These are phyloP conservation scores for Myochromella boudieri DNA, from an alignment of 768 basidiomycete species.

Conservation along the genomic window DNA sequence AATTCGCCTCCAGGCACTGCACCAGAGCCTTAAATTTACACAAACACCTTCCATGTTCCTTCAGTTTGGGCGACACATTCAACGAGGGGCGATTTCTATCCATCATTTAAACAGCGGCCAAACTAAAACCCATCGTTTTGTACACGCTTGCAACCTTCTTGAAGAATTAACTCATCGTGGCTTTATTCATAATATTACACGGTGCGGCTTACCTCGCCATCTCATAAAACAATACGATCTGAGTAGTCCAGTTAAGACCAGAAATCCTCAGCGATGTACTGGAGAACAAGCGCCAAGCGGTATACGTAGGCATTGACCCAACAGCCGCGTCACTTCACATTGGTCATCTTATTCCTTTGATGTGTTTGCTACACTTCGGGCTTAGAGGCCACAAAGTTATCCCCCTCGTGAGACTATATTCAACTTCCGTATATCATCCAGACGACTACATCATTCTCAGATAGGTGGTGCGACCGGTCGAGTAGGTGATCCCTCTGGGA, in stretches of 20 bases:
- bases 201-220: constrained; percentile 17
- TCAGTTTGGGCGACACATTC: constrained; percentile 6
- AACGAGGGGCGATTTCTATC: constrained; percentile 6
- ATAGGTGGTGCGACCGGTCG: constrained; percentile 95
- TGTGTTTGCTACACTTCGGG: constrained; percentile 87
- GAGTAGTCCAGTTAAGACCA: constrained; percentile 29
- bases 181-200: constrained; percentile 48
- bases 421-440: neutral
- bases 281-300: constrained; percentile 41
- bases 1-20: too few species aligned
- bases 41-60: too few species aligned
- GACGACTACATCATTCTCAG: constrained; percentile 40
- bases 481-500: constrained; percentile 96
- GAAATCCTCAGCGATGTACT: constrained; percentile 40
- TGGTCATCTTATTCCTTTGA: constrained; percentile 88
- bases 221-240: constrained; percentile 3
- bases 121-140: constrained; percentile 4
- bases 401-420: constrained; percentile 65
- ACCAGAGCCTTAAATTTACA: too few species aligned
- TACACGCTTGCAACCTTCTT: constrained; percentile 27
- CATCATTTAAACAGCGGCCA: neutral
- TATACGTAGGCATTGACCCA: constrained; percentile 93
- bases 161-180: constrained; percentile 46
- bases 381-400: constrained; percentile 80
- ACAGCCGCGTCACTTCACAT: constrained; percentile 89